A percentile compares a stretch with the other conserved stretches of the same genome.
phyloP scores from a whole-genome alignment of 208 protist genomes.

The Trypanosoma cruzi region DNA sequence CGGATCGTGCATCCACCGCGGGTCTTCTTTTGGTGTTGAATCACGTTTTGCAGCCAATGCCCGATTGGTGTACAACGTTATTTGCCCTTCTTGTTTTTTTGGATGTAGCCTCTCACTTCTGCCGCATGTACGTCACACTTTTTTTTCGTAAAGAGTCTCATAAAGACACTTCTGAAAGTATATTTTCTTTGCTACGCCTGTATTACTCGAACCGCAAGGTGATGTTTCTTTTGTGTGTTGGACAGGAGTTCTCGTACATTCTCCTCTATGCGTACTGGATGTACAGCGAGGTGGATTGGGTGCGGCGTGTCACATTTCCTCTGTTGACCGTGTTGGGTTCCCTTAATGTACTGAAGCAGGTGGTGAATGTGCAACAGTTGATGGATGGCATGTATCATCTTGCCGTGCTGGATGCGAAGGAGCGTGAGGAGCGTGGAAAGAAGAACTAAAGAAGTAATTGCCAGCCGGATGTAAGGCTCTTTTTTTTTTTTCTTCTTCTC shows the following conservation, averaged over 20 bases:
- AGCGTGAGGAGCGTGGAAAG: conserved; percentile 28
- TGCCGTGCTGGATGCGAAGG: conserved; percentile 63
- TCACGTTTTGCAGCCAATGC: conserved; percentile 68
- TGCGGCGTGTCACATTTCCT: conserved; percentile 10
- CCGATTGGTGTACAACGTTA: conserved; percentile 55
- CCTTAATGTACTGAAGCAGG: conserved; percentile 79
- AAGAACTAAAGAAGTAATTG: background rate
- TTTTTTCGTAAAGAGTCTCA: conserved; percentile 67
- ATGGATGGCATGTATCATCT: conserved; percentile 87
- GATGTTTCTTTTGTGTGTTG: conserved; percentile 88
- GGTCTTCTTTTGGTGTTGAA: conserved; percentile 89
- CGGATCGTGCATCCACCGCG: conserved; percentile 91
- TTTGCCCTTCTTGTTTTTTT: conserved; percentile 81
- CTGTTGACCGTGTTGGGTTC: conserved; percentile 40
- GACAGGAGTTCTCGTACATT: conserved; percentile 94
- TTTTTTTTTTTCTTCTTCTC: background rate
- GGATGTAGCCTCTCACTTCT: conserved; percentile 94
- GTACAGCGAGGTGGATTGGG: conserved; percentile 35
- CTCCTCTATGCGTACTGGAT: conserved; percentile 76
- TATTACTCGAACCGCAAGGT: conserved; percentile 93
- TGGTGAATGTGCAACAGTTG: conserved; percentile 92
- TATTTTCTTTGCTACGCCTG: conserved; percentile 76
- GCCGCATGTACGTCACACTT: conserved; percentile 91
- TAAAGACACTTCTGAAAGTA: conserved; percentile 87
- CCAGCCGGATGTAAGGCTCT: background rate